Evolutionary conservation across 169 alveolate species (phyloP).

Genomic region (Plasmodium vivax): DNA sequence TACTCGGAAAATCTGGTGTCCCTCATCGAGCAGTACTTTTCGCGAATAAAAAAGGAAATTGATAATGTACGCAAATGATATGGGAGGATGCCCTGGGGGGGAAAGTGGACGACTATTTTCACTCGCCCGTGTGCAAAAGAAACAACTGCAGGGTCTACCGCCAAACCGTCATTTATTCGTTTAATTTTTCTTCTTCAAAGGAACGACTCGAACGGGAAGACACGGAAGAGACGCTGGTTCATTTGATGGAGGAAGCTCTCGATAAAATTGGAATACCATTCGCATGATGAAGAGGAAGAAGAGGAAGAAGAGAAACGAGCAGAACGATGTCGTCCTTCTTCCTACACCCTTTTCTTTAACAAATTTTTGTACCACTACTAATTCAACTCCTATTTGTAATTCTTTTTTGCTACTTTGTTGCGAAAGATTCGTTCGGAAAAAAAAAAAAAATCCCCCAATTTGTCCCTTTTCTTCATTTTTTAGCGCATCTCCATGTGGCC

Average conservation of each 20-base stretch:
- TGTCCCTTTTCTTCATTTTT: slow-evolving; percentile 6
- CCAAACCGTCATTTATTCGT: not conserved
- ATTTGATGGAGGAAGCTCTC: slow-evolving; percentile 70
- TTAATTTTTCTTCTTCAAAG: slow-evolving; percentile 21
- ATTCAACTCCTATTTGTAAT: slow-evolving; percentile 3
- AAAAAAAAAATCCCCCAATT: not conserved
- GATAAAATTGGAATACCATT: slow-evolving; percentile 68
- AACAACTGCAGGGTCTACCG: not conserved
- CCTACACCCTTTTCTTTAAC: not conserved
- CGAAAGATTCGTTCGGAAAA: not conserved
- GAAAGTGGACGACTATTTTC: not conserved
- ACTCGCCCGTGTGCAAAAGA: not conserved
- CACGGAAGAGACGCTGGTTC: slow-evolving; percentile 61
- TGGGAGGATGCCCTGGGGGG: not conserved
- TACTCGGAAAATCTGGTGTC: slow-evolving; percentile 70
- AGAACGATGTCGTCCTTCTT: not conserved
- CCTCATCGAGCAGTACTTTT: slow-evolving; percentile 67
- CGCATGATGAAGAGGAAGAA: slow-evolving; percentile 8
- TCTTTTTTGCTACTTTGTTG: not conserved
- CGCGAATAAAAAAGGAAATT: slow-evolving; percentile 65
- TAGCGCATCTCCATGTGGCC: not conserved
- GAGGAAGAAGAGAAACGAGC: no score
- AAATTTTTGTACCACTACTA: not conserved
- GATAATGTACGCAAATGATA: slow-evolving; percentile 35
- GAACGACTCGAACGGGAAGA: slow-evolving; percentile 68